Percentiles rank a stretch among this genome's conserved stretches.
These are phyloP conservation scores for Polytolypa hystricis DNA, from an alignment of 2,329 filamentous ascomycete genomes.

Conservation along the genomic window DNA sequence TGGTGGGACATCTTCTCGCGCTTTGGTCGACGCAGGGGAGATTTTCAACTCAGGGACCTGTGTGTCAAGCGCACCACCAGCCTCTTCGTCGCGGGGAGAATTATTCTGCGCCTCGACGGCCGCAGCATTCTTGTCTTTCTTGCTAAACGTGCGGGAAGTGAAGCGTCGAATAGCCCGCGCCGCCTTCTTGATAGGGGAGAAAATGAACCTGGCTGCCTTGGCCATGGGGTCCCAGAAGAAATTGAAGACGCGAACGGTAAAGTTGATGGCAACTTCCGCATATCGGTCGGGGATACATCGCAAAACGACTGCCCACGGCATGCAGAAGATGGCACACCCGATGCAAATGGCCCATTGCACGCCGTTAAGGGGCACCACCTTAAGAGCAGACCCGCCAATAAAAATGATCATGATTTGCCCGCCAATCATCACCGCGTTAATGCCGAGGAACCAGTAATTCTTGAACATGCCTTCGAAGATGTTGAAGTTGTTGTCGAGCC, in stretches of 20 bases:
- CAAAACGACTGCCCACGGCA: slow-evolving; percentile 71
- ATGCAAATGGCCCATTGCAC: slow-evolving; percentile 81
- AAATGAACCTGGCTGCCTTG: slow-evolving; percentile 20
- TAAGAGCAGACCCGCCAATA: slow-evolving; percentile 71
- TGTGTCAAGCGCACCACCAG: neutral
- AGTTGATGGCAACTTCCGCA: slow-evolving; percentile 32
- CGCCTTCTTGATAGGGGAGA: slow-evolving; percentile 20
- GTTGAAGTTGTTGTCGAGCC: slow-evolving; percentile 89
- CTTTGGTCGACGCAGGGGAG: neutral
- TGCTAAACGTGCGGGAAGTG: slow-evolving; percentile 13
- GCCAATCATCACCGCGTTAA: slow-evolving; percentile 77
- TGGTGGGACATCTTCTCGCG: slow-evolving; percentile 18
- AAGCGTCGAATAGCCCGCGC: slow-evolving; percentile 17
- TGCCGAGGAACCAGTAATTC: slow-evolving; percentile 82
- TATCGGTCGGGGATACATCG: slow-evolving; percentile 68
- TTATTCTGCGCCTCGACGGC: slow-evolving; percentile 13
- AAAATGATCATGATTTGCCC: slow-evolving; percentile 86
- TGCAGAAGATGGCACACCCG: slow-evolving; percentile 69
- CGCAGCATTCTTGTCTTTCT: slow-evolving; percentile 5
- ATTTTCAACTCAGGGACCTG: neutral
- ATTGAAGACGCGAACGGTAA: slow-evolving; percentile 45
- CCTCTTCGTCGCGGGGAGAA: slow-evolving; percentile 8
- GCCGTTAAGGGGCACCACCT: slow-evolving; percentile 57
- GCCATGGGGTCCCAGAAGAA: slow-evolving; percentile 36
- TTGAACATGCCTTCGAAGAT: slow-evolving; percentile 78